Conservation (phyloP, 257 asterid genomes). For the Solanum corneliomulleri region DNA sequence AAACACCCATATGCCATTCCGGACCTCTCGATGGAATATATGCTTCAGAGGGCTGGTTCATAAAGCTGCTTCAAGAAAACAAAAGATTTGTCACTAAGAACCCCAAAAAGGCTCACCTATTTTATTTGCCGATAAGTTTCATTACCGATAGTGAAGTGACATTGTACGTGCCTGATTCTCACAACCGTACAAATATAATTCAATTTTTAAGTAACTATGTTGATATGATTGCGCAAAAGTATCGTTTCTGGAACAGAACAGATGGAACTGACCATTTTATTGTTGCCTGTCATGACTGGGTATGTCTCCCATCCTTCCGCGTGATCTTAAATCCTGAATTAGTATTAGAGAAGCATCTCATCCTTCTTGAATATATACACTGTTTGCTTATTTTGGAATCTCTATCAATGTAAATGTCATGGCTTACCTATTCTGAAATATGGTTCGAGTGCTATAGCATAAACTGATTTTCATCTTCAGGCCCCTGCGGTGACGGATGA, state of each 20-base stretch:
- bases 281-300: constrained; percentile 67
- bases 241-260: constrained; percentile 53
- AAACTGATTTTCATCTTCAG: constrained; percentile 3
- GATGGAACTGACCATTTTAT: constrained; percentile 52
- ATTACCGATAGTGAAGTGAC: constrained; percentile 30
- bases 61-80: constrained; percentile 34
- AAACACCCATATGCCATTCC: constrained; percentile 29
- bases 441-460: background rate
- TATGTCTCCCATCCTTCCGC: background rate
- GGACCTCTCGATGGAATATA: constrained; percentile 40
- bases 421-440: background rate
- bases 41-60: constrained; percentile 65
- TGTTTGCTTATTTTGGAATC: background rate
- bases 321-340: background rate
- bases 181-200: constrained; percentile 24
- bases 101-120: constrained; percentile 40
- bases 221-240: constrained; percentile 12
- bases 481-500: constrained; percentile 28
- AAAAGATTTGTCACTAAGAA: constrained; percentile 23
- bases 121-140: constrained; percentile 49
- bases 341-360: background rate
- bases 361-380: background rate
- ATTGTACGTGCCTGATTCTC: constrained; percentile 39
- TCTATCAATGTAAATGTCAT: background rate
- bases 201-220: constrained; percentile 20